phyloP scores from a whole-genome alignment of 345 rosid species.

The Litchi chinensis region DNA sequence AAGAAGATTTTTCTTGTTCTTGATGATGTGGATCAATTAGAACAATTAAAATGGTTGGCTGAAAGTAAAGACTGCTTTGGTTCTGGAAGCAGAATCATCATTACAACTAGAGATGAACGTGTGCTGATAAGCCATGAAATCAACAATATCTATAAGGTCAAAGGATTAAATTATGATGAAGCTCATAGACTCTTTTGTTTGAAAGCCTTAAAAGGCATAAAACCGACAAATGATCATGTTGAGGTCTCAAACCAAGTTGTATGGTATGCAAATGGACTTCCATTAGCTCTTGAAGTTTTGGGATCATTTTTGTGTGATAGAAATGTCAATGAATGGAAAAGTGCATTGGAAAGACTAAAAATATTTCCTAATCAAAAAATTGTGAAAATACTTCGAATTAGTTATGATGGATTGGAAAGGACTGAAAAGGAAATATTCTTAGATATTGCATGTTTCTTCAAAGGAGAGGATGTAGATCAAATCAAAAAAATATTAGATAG shows the following conservation, averaged over 20 bases:
- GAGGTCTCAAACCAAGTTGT: background rate
- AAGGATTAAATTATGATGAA: too few relatives aligned
- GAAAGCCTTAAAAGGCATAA: background rate
- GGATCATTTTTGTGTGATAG: background rate
- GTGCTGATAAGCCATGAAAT: too few relatives aligned
- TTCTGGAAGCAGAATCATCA: too few relatives aligned
- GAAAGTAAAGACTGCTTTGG: too few relatives aligned
- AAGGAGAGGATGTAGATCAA: background rate
- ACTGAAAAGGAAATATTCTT: background rate
- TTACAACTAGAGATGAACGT: too few relatives aligned
- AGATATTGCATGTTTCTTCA: background rate
- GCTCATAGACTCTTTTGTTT: background rate
- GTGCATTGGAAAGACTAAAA: constrained; percentile 8
- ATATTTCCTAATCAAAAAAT: constrained; percentile 13
- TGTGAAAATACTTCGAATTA: background rate
- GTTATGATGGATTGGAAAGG: background rate
- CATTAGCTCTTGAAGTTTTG: too few relatives aligned
- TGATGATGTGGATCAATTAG: too few relatives aligned
- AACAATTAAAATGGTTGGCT: too few relatives aligned
- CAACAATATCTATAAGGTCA: too few relatives aligned
- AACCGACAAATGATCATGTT: background rate
- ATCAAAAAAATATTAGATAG: constrained; percentile 1
- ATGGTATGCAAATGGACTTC: background rate
- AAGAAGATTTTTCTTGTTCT: too few relatives aligned
- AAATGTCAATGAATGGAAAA: background rate